phyloP scores from a whole-genome alignment of 441 rosid genomes.

The Bruguiera hainesii region DNA sequence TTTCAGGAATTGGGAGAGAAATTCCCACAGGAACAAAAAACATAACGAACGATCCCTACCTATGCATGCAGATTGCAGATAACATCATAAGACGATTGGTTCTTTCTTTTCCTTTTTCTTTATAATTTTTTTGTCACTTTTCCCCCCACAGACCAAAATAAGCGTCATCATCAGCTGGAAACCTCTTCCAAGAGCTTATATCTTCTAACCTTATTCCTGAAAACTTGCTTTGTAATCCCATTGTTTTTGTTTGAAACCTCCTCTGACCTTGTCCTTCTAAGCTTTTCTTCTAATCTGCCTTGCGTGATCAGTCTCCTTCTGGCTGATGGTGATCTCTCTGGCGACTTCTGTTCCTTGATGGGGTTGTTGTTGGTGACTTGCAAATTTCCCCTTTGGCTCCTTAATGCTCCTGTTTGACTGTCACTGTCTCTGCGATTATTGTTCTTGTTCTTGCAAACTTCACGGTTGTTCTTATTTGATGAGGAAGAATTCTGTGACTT shows the following conservation, averaged over 20 bases:
- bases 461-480: constrained; percentile 23
- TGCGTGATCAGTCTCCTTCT: constrained; percentile 42
- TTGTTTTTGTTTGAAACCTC: constrained; percentile 19
- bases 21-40: not conserved
- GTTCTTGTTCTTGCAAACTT: constrained; percentile 20
- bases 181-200: constrained; percentile 71
- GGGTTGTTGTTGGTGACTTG: constrained; percentile 22
- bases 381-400: constrained; percentile 18
- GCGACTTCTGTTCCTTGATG: constrained; percentile 34
- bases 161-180: constrained; percentile 34
- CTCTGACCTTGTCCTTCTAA: constrained; percentile 45
- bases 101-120: not conserved
- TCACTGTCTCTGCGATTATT: constrained; percentile 12
- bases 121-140: not conserved
- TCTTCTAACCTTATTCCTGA: constrained; percentile 58
- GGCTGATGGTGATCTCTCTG: constrained; percentile 28
- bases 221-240: constrained; percentile 34
- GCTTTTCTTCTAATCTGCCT: constrained; percentile 42
- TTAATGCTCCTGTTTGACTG: not conserved
- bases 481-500: constrained; percentile 42
- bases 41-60: not conserved
- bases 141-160: not conserved
- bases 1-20: not conserved
- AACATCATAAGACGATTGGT: not conserved
- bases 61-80: not conserved